Evolutionary conservation across 1,284 basidiomycete species (phyloP).

Genomic region (Tylopilus sp.): DNA sequence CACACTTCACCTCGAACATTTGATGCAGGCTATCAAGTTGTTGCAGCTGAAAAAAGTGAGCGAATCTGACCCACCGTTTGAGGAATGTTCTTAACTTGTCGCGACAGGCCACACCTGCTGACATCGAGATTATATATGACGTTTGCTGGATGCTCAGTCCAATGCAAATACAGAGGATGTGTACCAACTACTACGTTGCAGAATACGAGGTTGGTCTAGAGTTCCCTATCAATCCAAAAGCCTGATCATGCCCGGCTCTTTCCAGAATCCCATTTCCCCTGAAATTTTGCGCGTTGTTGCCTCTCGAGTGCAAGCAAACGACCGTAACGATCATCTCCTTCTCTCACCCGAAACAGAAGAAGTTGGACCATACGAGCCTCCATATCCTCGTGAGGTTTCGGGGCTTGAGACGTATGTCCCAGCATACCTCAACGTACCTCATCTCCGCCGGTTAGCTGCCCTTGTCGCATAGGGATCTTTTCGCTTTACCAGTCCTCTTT

Average conservation of each 20-base stretch:
- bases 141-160: conserved; percentile 99
- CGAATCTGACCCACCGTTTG: conserved; percentile 1
- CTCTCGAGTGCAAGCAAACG: conserved; percentile 87
- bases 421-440: conserved; percentile 79
- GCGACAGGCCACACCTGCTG: conserved; percentile 75
- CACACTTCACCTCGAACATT: conserved; percentile 93
- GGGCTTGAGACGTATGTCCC: conserved; percentile 86
- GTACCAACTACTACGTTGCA: conserved; percentile 96
- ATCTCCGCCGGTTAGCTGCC: conserved; percentile 75
- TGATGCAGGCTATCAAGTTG: conserved; percentile 99
- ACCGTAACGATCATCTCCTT: conserved; percentile 91
- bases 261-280: conserved; percentile 87
- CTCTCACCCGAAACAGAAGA: conserved; percentile 93
- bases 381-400: conserved; percentile 80
- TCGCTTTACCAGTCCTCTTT: background rate
- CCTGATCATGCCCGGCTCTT: conserved; percentile 6
- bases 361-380: conserved; percentile 87
- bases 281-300: conserved; percentile 97
- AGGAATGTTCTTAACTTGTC: conserved; percentile 9
- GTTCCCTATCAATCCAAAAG: background rate
- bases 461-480: conserved; percentile 56
- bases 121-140: conserved; percentile 98
- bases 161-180: conserved; percentile 98
- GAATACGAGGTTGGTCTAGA: conserved; percentile 79
- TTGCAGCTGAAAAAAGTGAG: conserved; percentile 95